phyloP scores from a whole-genome alignment of 129 eudicot species.

The Tanacetum coccineum region DNA sequence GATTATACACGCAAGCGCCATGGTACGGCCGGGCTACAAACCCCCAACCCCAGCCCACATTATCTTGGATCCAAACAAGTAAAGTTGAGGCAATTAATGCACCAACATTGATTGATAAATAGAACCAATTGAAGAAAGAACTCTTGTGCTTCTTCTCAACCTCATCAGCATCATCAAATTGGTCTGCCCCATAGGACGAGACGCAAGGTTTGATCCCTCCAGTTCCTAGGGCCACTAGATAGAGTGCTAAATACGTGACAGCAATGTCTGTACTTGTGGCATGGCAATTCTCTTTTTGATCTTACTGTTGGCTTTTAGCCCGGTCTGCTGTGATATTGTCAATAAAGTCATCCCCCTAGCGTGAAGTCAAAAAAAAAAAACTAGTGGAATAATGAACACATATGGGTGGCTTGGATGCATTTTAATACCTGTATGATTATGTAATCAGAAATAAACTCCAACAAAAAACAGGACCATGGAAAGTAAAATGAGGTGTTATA shows the following conservation, averaged over 20 bases:
- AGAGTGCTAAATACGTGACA: constrained; percentile 37
- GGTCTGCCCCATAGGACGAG: constrained; percentile 77
- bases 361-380: background rate
- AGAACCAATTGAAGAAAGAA: constrained; percentile 70
- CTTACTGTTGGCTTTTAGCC: constrained; percentile 46
- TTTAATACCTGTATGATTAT: too few species aligned
- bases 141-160: constrained; percentile 47
- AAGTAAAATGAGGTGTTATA: background rate
- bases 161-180: constrained; percentile 60
- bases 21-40: constrained; percentile 33
- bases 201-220: constrained; percentile 92
- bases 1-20: constrained; percentile 56
- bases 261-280: constrained; percentile 40
- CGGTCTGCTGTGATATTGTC: constrained; percentile 41
- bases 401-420: too few species aligned
- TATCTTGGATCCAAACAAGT: constrained; percentile 61
- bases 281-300: constrained; percentile 26
- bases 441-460: too few species aligned
- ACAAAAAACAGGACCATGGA: too few species aligned
- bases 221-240: constrained; percentile 65
- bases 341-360: constrained; percentile 61
- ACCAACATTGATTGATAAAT: constrained; percentile 64
- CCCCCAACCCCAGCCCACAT: constrained; percentile 79
- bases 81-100: constrained; percentile 56
- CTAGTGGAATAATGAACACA: too few species aligned